phyloP scores from a whole-genome alignment of 2,329 filamentous ascomycete species.

The Claviceps capensis region DNA sequence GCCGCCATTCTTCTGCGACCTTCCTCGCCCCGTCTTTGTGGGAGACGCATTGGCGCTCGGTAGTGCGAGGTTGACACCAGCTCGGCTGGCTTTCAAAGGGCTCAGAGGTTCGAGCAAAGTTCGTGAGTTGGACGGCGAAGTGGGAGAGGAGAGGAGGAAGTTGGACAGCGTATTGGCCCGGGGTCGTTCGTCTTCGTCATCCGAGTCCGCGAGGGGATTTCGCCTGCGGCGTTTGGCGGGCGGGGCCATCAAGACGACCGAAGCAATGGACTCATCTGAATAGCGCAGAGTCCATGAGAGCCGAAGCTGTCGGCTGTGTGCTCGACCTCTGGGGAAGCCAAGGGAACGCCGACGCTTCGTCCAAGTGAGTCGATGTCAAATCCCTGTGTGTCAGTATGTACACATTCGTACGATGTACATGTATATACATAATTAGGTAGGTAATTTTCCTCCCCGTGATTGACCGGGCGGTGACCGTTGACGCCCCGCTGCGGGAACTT shows the following conservation, averaged over 20 bases:
- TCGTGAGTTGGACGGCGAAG: constrained; percentile 20
- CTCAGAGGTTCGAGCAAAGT: constrained; percentile 26
- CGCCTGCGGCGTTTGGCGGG: constrained; percentile 45
- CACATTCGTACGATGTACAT: too few relatives aligned
- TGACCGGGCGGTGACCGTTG: too few relatives aligned
- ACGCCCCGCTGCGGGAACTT: too few relatives aligned
- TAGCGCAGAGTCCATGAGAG: constrained; percentile 11
- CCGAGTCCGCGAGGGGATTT: constrained; percentile 36
- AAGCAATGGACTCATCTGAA: constrained; percentile 15
- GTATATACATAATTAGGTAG: too few relatives aligned
- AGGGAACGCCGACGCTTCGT: not conserved
- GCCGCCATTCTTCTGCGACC: constrained; percentile 13
- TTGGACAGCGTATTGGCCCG: constrained; percentile 35
- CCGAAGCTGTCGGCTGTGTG: not conserved
- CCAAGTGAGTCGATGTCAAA: not conserved
- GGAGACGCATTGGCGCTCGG: constrained; percentile 9
- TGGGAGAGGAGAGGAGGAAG: constrained; percentile 40
- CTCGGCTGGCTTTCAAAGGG: constrained; percentile 21
- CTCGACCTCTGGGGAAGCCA: not conserved
- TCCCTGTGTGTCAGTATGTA: not conserved
- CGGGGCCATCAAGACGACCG: constrained; percentile 38
- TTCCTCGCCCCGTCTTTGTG: constrained; percentile 9
- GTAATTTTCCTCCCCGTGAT: too few relatives aligned
- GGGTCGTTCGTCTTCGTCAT: constrained; percentile 33
- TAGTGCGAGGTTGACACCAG: constrained; percentile 3